A percentile compares a stretch with the other conserved stretches of the same genome.
Conservation (phyloP, 805 yeast species). For the Saccharomycopsis vini region DNA sequence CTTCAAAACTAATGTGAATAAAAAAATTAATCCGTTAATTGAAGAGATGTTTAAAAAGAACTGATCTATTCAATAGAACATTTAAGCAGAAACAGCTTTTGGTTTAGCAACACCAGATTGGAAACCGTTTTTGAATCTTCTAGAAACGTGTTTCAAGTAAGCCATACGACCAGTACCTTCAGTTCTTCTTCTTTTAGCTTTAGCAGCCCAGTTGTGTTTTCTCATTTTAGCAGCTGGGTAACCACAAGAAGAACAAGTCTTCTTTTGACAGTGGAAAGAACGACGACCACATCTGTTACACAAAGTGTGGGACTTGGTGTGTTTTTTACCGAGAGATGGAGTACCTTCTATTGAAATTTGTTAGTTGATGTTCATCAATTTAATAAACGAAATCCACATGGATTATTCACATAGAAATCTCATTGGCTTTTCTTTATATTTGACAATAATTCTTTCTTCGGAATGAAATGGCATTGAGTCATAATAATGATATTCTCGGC, state of each 20-base stretch:
- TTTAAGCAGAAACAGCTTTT: constrained; percentile 44
- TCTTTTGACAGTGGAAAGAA: constrained; percentile 98
- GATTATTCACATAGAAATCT: too few species aligned
- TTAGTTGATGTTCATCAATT: constrained; percentile 21
- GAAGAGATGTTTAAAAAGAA: too few species aligned
- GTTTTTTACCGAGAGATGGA: constrained; percentile 99
- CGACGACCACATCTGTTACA: constrained; percentile 99
- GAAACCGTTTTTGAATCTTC: constrained; percentile 99
- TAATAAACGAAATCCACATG: too few species aligned
- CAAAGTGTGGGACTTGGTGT: constrained; percentile 98
- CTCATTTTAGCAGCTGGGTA: constrained; percentile 99
- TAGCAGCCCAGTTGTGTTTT: constrained; percentile 98
- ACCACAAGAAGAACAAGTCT: constrained; percentile 97
- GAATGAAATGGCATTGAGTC: too few species aligned
- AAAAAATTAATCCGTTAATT: too few species aligned
- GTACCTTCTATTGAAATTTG: constrained; percentile 76
- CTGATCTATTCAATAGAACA: too few species aligned
- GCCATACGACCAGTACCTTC: constrained; percentile 99
- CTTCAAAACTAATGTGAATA: too few species aligned
- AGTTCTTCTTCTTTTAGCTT: constrained; percentile 99
- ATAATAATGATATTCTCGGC: too few species aligned
- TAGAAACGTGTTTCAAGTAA: constrained; percentile 91
- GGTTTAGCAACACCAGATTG: constrained; percentile 75
- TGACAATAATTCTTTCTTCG: too few species aligned
- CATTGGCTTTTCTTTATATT: too few species aligned